Evolutionary conservation across 23 red algal species (phyloP).

Genomic region (Pyropia haitanensis): DNA sequence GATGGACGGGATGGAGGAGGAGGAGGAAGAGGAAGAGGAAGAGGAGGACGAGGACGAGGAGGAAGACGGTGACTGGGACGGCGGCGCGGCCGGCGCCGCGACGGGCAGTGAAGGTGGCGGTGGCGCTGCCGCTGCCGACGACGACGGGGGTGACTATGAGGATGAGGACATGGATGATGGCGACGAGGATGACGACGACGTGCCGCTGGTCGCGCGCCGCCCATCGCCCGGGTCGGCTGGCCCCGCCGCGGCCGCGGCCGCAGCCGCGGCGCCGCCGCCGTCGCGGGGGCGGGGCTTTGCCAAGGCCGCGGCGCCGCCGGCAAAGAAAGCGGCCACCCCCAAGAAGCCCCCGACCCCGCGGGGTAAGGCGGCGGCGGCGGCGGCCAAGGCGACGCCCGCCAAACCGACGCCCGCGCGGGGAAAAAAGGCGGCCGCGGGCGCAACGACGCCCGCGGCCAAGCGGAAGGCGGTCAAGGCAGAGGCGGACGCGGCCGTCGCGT

Average conservation of each 20-base stretch:
- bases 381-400: neutral
- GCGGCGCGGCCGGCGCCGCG: neutral
- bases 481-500: too few relatives aligned
- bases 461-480: constrained; percentile 17
- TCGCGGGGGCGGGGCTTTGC: constrained; percentile 2
- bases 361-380: constrained; percentile 1
- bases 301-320: neutral
- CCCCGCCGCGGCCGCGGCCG: neutral
- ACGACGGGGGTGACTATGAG: constrained; percentile 11
- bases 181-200: constrained; percentile 19
- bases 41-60: constrained; percentile 15
- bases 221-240: neutral
- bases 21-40: constrained; percentile 20
- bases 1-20: constrained; percentile 1
- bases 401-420: neutral
- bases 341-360: neutral
- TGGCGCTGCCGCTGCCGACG: neutral
- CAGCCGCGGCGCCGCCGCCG: neutral
- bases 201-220: neutral
- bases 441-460: neutral
- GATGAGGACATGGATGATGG: constrained; percentile 21
- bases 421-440: constrained; percentile 3
- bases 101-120: constrained; percentile 8
- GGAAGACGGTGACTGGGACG: constrained; percentile 28
- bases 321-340: constrained; percentile 2